Base-by-base conservation (phyloP, 495 filamentous ascomycete genomes). In the Aspergillus kassunensis region DNA sequence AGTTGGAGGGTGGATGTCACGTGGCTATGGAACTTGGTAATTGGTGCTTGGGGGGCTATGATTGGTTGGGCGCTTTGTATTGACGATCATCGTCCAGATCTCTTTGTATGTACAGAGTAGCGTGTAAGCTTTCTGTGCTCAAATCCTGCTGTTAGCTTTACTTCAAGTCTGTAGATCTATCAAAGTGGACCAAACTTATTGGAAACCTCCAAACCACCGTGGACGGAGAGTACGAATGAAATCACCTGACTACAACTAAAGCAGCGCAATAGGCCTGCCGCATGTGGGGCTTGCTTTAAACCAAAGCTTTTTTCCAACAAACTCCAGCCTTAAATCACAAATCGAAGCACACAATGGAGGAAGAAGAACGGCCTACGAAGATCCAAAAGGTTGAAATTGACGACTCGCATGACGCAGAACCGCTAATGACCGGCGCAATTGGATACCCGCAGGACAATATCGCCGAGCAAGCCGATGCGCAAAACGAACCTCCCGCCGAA, bases 311-410 rank as follows among this genome's bases (percentile, higher is more conserved):
- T 64, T 62, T 60, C 44, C 34, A 42, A 19, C 39, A 20, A 23
- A 12, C 20, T 48, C 19, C 10, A 25, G 23, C 21, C 13, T 36
- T 45, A 18, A 33, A 11, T 37, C 54, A 12, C 46, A 47, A 30
- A 36, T 44, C 30, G 11, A 43, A 21, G 20, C 33, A 47, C 7
- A 36, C 58, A 16, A 84, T 83, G 80, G 77, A 78, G 9, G 70
- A 67, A 23, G 76, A 79, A 43, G 79, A 80, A 36, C 65, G 77
- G 33, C 78, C 79, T 2, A 62, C 66, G 25, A 83, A 84, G 54
- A 57, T 78, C 11, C 58, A 65, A 13, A 83, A 82, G 62, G 61
- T 79, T 8, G 69, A 59, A 6, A 55, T 74, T 50, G 61, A 65
- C 15, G 57, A 64, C 16, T 44, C 44, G 0, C 42, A 63, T 1